A percentile compares a stretch with the other conserved stretches of the same genome.
These are phyloP conservation scores for Pseudopediastrum boryanum DNA, from an alignment of 139 green algal genomes.

Conservation along the genomic window DNA sequence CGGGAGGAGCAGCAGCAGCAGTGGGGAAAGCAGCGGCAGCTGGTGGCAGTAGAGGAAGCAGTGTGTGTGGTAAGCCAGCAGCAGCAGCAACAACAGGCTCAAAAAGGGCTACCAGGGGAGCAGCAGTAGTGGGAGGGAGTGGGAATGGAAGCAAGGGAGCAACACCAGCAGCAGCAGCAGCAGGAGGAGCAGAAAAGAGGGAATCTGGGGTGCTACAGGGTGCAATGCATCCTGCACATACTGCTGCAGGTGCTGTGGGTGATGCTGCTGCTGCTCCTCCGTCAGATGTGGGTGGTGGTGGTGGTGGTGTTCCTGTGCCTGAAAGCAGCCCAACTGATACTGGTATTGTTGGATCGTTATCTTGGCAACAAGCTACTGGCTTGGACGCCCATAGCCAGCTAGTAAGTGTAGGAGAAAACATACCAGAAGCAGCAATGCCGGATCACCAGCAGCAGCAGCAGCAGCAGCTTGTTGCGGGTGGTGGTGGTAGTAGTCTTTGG, in stretches of 20 bases:
- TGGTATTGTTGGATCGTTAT: not conserved
- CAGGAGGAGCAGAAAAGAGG: conserved; percentile 1
- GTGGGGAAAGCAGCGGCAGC: no score
- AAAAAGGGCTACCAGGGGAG: not conserved
- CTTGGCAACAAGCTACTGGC: not conserved
- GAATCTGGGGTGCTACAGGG: no score
- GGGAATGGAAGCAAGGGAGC: not conserved
- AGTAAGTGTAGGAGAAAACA: conserved; percentile 25
- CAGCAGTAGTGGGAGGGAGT: not conserved
- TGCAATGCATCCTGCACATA: no score
- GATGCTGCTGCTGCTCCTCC: not conserved
- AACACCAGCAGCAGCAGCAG: conserved; percentile 7
- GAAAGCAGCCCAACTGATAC: not conserved
- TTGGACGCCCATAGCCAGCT: conserved; percentile 9
- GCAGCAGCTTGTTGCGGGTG: no score
- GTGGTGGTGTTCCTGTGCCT: not conserved
- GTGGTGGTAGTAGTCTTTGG: no score
- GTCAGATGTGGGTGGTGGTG: not conserved
- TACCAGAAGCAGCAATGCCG: not conserved
- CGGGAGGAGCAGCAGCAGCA: not conserved
- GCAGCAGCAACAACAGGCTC: not conserved
- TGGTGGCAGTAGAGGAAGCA: no score
- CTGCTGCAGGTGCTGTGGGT: not conserved
- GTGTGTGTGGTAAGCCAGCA: not conserved
- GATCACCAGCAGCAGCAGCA: not conserved